A percentile compares a stretch with the other conserved stretches of the same genome.
Conservation (phyloP, 2,329 filamentous ascomycete genomes). For the Trichoderma simmonsii region DNA sequence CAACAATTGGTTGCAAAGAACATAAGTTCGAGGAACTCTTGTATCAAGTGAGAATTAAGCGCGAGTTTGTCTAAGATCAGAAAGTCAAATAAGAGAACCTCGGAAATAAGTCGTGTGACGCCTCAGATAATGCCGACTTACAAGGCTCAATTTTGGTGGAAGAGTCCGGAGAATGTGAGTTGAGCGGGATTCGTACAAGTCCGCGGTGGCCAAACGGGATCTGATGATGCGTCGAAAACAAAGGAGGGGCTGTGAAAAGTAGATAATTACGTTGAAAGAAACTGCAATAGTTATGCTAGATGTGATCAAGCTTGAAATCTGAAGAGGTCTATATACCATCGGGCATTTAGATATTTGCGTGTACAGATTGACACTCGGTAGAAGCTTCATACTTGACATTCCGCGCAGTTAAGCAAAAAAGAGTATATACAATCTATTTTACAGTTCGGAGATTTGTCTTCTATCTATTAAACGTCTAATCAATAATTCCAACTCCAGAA, state of each 20-base stretch:
- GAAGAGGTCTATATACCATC: not conserved
- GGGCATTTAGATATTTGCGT: not conserved
- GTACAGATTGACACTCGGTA: not conserved
- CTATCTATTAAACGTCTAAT: not conserved
- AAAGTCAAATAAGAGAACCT: not conserved
- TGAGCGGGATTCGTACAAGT: not conserved
- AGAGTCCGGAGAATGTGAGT: not conserved
- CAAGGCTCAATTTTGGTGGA: not conserved
- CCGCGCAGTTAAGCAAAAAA: not conserved
- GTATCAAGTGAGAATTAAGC: not conserved
- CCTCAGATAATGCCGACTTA: not conserved
- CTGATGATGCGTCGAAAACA: not conserved
- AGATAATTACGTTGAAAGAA: not conserved
- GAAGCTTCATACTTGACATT: not conserved
- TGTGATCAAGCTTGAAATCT: not conserved
- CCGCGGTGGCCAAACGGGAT: not conserved
- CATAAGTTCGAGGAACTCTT: not conserved
- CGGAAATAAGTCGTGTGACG: not conserved
- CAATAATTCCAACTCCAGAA: not conserved
- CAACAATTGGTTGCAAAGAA: not conserved
- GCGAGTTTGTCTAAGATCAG: not conserved
- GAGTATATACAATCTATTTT: not conserved
- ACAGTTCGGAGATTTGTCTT: not conserved
- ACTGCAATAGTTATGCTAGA: not conserved
- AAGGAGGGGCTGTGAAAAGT: not conserved